These are phyloP conservation scores for Dryas alaskensis DNA, from an alignment of 306 rosid species.

Conservation along the genomic window DNA sequence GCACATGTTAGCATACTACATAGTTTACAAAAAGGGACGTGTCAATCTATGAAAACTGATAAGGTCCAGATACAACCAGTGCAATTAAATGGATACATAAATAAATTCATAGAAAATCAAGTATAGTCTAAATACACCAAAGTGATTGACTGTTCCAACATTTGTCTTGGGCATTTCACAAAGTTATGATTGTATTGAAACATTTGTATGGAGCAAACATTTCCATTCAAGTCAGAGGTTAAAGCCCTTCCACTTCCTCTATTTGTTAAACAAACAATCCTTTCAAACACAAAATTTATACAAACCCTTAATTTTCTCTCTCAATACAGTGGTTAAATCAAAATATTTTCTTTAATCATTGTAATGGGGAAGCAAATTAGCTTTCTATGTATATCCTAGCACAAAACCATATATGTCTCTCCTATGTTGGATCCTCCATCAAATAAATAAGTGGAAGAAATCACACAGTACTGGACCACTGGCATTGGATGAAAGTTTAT, in stretches of 20 bases:
- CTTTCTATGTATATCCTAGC: background rate
- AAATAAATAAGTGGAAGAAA: background rate
- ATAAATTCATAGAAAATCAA: background rate
- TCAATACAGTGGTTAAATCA: background rate
- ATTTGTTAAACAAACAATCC: background rate
- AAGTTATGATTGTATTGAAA: background rate
- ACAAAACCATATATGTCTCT: too few relatives aligned
- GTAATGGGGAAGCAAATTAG: background rate
- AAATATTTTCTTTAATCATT: background rate
- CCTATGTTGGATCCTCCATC: background rate
- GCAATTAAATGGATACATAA: background rate
- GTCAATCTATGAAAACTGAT: background rate
- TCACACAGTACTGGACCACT: background rate
- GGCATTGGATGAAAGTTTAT: background rate
- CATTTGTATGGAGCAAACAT: background rate
- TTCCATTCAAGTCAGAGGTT: background rate
- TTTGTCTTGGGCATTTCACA: background rate
- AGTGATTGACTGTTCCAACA: background rate
- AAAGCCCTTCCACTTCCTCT: background rate
- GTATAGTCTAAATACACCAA: background rate
- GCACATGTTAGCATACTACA: slow-evolving; percentile 21
- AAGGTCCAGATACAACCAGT: background rate
- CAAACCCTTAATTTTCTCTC: background rate
- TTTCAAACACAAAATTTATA: background rate
- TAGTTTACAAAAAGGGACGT: background rate